phyloP scores from a whole-genome alignment of 345 rosid genomes.

The Gossypium raimondii region DNA sequence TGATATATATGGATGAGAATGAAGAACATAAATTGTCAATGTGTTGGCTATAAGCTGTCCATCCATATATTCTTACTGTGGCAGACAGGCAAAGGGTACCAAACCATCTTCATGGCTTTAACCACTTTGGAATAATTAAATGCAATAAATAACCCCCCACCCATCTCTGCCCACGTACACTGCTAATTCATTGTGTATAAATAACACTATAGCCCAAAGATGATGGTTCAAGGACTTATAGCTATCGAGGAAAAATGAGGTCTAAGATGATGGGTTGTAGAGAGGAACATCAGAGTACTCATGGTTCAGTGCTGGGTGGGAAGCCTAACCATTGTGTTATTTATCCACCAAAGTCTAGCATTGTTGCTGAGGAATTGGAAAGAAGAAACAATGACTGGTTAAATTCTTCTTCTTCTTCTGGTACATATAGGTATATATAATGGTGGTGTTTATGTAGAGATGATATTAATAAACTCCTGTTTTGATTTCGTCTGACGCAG shows the following conservation, averaged over 20 bases:
- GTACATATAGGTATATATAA: neutral
- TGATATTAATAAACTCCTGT: neutral
- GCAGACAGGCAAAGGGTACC: neutral
- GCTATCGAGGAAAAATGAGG: neutral
- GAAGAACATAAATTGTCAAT: neutral
- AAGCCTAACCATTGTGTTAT: constrained; percentile 33
- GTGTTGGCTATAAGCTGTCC: constrained; percentile 13
- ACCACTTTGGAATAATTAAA: neutral
- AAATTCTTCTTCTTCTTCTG: neutral
- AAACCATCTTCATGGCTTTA: neutral
- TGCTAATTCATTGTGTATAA: neutral
- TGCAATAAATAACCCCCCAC: neutral
- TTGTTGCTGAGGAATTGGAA: constrained; percentile 38
- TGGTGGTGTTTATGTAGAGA: too few species aligned
- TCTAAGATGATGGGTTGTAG: neutral
- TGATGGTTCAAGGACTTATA: neutral
- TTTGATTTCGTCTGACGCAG: constrained; percentile 27
- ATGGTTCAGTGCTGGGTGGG: neutral
- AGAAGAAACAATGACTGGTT: constrained; percentile 42
- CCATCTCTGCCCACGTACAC: neutral
- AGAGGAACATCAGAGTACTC: neutral
- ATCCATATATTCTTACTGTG: neutral
- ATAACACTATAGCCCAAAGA: neutral
- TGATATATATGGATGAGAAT: constrained; percentile 15
- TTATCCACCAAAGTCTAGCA: constrained; percentile 20